These are phyloP conservation scores for Oropetium thomaeum DNA, from an alignment of 176 grass and related monocot species.

Conservation along the genomic window DNA sequence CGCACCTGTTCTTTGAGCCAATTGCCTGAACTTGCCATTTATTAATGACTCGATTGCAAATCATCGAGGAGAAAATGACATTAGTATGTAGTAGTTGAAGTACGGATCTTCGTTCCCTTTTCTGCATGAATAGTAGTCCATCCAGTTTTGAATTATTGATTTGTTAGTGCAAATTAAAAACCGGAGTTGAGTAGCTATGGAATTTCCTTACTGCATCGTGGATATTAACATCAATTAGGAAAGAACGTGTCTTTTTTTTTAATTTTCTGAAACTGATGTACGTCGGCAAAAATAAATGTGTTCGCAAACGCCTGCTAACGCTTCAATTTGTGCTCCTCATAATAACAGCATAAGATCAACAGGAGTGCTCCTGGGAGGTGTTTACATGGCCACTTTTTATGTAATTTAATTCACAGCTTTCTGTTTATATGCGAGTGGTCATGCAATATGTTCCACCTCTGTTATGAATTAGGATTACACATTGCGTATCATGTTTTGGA, in stretches of 20 bases:
- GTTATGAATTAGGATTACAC: not conserved
- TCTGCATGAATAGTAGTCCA: too few relatives aligned
- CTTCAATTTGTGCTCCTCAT: not conserved
- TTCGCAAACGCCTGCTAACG: not conserved
- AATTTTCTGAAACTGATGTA: not conserved
- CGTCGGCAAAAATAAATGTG: not conserved
- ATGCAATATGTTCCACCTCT: not conserved
- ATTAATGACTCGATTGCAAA: conserved; percentile 2
- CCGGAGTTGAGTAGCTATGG: too few relatives aligned
- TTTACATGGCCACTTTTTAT: not conserved
- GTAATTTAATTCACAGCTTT: not conserved
- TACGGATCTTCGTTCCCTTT: conserved; percentile 14
- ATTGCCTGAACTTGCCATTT: not conserved
- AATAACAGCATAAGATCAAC: not conserved
- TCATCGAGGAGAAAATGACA: not conserved
- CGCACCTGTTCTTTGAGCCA: conserved; percentile 6
- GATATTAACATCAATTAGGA: not conserved
- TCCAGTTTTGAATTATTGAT: too few relatives aligned
- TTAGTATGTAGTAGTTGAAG: not conserved
- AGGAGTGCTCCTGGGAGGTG: not conserved
- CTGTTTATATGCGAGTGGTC: not conserved
- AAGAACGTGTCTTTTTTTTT: not conserved
- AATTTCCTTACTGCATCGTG: not conserved
- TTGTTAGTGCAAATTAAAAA: too few relatives aligned
- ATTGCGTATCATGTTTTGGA: not conserved